These are phyloP conservation scores for Tetrahymena elliotti DNA, from an alignment of 73 alveolate species.

Conservation along the genomic window DNA sequence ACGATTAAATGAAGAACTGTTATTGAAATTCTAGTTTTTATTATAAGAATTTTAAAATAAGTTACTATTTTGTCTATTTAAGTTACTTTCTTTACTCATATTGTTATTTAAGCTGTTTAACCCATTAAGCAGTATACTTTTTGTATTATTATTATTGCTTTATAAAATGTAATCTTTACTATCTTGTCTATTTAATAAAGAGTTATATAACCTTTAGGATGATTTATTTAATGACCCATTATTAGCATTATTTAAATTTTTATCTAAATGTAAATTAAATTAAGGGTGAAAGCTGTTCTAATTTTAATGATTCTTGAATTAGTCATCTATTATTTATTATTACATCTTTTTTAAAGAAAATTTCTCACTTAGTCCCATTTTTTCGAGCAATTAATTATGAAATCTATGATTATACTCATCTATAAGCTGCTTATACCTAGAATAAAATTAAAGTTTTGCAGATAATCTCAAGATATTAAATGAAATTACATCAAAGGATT, in stretches of 20 bases:
- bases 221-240: not conserved
- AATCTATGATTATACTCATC: not conserved
- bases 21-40: not conserved
- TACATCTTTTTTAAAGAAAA: not conserved
- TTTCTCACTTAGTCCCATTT: not conserved
- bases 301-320: not conserved
- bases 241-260: not conserved
- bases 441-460: not conserved
- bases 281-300: not conserved
- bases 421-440: not conserved
- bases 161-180: not conserved
- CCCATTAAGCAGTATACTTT: not conserved
- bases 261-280: not conserved
- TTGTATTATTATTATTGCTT: not conserved
- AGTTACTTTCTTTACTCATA: not conserved
- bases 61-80: not conserved
- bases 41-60: not conserved
- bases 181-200: not conserved
- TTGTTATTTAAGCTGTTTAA: not conserved
- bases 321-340: not conserved
- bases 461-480: not conserved
- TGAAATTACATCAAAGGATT: not conserved
- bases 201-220: not conserved
- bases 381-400: not conserved
- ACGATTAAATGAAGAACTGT: not conserved